phyloP scores from a whole-genome alignment of 2,329 filamentous ascomycete species.

The Trichophyton schoenleinii region DNA sequence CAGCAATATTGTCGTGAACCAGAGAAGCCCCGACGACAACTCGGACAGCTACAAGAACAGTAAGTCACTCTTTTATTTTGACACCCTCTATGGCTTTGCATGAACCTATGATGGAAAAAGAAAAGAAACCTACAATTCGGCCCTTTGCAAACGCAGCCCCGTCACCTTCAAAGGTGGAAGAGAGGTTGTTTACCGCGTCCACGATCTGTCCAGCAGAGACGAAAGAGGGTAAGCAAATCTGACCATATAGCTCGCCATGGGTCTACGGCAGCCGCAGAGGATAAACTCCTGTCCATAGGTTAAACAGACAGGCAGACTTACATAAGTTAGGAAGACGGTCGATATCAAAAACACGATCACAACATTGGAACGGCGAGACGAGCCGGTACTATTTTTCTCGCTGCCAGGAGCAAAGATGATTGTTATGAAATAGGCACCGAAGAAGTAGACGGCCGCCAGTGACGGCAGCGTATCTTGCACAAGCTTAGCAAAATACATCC shows the following conservation, averaged over 20 bases:
- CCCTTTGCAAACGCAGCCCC: slow-evolving; percentile 5
- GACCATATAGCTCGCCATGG: neutral
- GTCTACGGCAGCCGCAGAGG: neutral
- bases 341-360: slow-evolving; percentile 33
- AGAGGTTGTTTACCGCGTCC: slow-evolving; percentile 14
- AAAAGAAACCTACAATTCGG: slow-evolving; percentile 12
- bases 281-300: neutral
- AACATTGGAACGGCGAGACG: slow-evolving; percentile 25
- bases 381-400: neutral
- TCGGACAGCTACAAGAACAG: slow-evolving; percentile 37
- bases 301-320: slow-evolving; percentile 17
- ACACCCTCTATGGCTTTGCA: neutral
- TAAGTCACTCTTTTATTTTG: neutral
- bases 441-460: neutral
- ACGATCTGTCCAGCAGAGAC: slow-evolving; percentile 5
- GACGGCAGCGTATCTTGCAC: neutral
- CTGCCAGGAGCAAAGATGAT: neutral
- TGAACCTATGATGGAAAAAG: neutral
- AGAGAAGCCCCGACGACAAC: slow-evolving; percentile 52
- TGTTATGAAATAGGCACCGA: neutral
- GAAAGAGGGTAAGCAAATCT: neutral
- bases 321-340: slow-evolving; percentile 29
- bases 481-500: neutral
- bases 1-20: slow-evolving; percentile 46
- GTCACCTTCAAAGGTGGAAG: slow-evolving; percentile 1